Conservation (phyloP, 164 flowering plant genomes). For the Akebia trifoliata region DNA sequence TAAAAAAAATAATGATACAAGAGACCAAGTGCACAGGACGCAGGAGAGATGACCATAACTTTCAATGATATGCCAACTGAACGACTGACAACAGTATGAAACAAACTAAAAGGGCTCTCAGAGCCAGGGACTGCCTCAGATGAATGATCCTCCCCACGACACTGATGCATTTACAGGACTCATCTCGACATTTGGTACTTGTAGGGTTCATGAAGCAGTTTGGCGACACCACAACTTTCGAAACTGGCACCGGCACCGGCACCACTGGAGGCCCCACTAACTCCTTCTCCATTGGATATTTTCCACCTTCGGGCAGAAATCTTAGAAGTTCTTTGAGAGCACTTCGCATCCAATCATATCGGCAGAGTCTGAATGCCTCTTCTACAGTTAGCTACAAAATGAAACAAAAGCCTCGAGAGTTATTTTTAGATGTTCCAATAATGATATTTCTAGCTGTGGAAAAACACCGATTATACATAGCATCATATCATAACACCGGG, state of each 20-base stretch:
- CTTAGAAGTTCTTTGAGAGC: constrained; percentile 43
- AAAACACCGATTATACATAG: neutral
- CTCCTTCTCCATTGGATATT: constrained; percentile 19
- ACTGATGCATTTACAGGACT: constrained; percentile 19
- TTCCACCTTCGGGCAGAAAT: constrained; percentile 22
- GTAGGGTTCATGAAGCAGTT: constrained; percentile 26
- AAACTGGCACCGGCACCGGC: constrained; percentile 20
- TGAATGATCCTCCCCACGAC: no score
- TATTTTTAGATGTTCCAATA: neutral
- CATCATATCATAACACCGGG: neutral
- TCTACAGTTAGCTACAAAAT: constrained; percentile 32
- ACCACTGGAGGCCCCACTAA: constrained; percentile 5
- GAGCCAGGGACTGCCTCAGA: no score
- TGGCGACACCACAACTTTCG: constrained; percentile 15
- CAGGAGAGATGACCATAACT: neutral
- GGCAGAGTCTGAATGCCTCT: constrained; percentile 57
- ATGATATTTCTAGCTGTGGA: neutral
- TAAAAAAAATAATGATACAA: no score
- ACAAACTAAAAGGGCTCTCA: constrained; percentile 7
- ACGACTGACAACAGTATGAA: neutral
- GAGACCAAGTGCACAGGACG: constrained; percentile 2
- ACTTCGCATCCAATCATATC: constrained; percentile 72
- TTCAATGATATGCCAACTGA: neutral
- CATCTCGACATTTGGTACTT: constrained; percentile 18
- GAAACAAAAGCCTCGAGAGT: neutral